Conservation (phyloP, 306 rosid genomes). For the Vachellia pachyceras region DNA sequence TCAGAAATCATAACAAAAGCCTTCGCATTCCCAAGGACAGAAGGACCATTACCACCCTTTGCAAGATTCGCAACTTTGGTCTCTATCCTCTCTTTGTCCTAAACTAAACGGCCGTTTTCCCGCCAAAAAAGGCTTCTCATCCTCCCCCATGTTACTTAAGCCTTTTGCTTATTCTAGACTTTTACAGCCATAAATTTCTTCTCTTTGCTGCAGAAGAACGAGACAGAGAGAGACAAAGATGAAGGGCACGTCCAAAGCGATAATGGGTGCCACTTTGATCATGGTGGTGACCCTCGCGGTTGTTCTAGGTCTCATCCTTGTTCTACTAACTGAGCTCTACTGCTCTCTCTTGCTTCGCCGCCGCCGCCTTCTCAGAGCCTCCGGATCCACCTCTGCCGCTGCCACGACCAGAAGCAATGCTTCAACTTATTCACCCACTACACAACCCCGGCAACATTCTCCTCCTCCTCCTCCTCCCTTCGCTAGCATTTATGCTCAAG, state of each 20-base stretch:
- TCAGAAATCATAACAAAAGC: constrained; percentile 33
- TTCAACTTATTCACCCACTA: constrained; percentile 41
- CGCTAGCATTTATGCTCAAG: constrained; percentile 43
- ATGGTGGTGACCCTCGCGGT: constrained; percentile 85
- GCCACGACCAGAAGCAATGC: constrained; percentile 14
- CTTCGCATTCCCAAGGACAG: constrained; percentile 53
- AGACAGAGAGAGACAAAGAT: constrained; percentile 41
- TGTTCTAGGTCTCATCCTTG: constrained; percentile 73
- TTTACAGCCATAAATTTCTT: constrained; percentile 39
- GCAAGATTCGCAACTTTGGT: constrained; percentile 37
- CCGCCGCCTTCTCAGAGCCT: constrained; percentile 63
- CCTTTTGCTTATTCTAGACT: neutral
- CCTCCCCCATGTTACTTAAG: constrained; percentile 33
- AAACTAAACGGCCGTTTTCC: constrained; percentile 51
- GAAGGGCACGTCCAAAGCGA: constrained; percentile 81
- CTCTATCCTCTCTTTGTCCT: constrained; percentile 33
- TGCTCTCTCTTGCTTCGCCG: constrained; percentile 84
- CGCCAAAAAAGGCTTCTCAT: constrained; percentile 56
- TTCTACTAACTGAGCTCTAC: constrained; percentile 80
- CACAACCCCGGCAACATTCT: constrained; percentile 32
- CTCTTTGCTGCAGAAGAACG: neutral
- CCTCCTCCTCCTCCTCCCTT: neutral
- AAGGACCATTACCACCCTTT: constrained; percentile 36
- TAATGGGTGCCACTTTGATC: constrained; percentile 84
- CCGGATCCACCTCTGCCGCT: constrained; percentile 13